Conservation (phyloP, 148 eudicot genomes). For the Rhododendron molle region DNA sequence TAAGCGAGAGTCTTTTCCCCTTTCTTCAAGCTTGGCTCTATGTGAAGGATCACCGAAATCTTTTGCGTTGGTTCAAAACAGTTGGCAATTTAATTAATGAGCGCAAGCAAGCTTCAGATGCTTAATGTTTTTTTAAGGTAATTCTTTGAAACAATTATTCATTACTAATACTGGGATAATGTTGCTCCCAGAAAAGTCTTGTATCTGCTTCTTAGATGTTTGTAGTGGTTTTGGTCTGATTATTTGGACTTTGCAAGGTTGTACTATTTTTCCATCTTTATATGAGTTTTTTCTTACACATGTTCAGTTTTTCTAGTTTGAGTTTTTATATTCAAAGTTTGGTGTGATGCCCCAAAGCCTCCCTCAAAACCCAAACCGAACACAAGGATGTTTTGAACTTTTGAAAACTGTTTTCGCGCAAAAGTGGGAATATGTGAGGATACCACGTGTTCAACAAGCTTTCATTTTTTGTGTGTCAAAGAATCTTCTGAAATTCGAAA, state of each 20-base stretch:
- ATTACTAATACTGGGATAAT: not conserved
- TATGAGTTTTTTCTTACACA: not conserved
- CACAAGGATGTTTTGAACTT: not conserved
- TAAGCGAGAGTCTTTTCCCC: constrained; percentile 69
- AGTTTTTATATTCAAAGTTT: not conserved
- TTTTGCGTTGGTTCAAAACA: constrained; percentile 63
- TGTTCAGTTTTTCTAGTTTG: not conserved
- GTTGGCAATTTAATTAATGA: constrained; percentile 44
- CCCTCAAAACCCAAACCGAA: too few relatives aligned
- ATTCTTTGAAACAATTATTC: not conserved
- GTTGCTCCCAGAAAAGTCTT: not conserved
- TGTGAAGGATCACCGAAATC: constrained; percentile 67
- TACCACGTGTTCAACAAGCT: not conserved
- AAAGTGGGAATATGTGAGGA: not conserved
- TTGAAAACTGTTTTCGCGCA: not conserved
- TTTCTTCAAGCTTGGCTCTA: constrained; percentile 90
- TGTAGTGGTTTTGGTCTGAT: not conserved
- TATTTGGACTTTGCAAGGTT: not conserved
- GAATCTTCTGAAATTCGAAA: not conserved
- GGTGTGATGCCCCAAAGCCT: not conserved
- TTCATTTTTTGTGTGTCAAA: not conserved
- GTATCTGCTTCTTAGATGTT: not conserved
- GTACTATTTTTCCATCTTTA: not conserved
- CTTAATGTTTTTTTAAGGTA: not conserved
- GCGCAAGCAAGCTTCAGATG: constrained; percentile 9